Evolutionary conservation across 805 yeast genomes (phyloP).

Genomic region (Nematodospora valgi): DNA sequence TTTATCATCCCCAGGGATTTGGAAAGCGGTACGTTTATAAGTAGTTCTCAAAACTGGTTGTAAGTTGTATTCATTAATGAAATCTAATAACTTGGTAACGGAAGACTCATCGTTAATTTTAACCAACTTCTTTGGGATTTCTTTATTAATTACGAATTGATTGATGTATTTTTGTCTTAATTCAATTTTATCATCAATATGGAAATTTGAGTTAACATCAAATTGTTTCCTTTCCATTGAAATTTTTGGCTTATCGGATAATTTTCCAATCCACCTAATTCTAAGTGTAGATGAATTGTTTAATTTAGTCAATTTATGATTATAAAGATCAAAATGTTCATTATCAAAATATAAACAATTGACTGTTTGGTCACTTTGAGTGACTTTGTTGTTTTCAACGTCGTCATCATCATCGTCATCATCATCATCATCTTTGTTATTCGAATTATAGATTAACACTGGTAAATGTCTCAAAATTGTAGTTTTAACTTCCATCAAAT

Average conservation of each 20-base stretch:
- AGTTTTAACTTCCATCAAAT: conserved; percentile 94
- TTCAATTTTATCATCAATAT: conserved; percentile 58
- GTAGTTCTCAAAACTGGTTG: conserved; percentile 86
- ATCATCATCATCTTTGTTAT: conserved; percentile 42
- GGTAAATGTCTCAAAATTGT: conserved; percentile 90
- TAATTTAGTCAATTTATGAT: conserved; percentile 71
- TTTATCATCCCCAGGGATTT: conserved; percentile 95
- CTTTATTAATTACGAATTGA: conserved; percentile 60
- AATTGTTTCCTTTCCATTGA: conserved; percentile 76
- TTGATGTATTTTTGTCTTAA: conserved; percentile 81
- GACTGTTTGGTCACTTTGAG: conserved; percentile 58
- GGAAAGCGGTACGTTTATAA: conserved; percentile 92
- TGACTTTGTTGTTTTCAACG: conserved; percentile 45
- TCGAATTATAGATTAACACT: conserved; percentile 63
- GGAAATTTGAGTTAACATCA: conserved; percentile 50
- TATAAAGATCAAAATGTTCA: conserved; percentile 76
- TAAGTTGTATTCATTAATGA: conserved; percentile 61
- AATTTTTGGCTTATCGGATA: conserved; percentile 73
- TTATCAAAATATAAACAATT: conserved; percentile 89
- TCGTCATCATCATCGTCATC: conserved; percentile 49
- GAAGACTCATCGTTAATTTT: conserved; percentile 56
- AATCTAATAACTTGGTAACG: conserved; percentile 51
- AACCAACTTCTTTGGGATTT: conserved; percentile 45
- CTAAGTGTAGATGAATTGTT: conserved; percentile 73
- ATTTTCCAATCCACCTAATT: conserved; percentile 86